These are phyloP conservation scores for Backusella sp. DNA, from an alignment of 192 early-diverging fungal genomes.

Conservation along the genomic window DNA sequence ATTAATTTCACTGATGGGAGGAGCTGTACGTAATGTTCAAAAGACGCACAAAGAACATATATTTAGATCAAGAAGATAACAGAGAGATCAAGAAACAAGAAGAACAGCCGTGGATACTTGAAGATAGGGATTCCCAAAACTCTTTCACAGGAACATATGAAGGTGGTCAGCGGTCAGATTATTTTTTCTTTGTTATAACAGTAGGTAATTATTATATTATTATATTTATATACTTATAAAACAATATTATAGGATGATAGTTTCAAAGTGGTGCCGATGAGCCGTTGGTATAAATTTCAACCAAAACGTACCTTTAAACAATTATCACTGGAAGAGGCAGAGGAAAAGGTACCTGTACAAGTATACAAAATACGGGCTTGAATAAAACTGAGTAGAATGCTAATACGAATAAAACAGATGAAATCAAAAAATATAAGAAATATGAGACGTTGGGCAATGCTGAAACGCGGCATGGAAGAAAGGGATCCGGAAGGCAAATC, in stretches of 20 bases:
- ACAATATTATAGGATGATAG: slow-evolving; percentile 53
- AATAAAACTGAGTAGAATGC: no score
- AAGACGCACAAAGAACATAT: slow-evolving; percentile 77
- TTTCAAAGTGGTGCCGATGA: slow-evolving; percentile 70
- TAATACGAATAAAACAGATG: slow-evolving; percentile 15
- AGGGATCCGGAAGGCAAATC: slow-evolving; percentile 27
- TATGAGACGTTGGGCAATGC: slow-evolving; percentile 50
- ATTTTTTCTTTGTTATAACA: slow-evolving; percentile 71
- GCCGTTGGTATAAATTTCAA: slow-evolving; percentile 74
- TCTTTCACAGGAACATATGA: slow-evolving; percentile 66
- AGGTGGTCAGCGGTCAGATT: slow-evolving; percentile 68
- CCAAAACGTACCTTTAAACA: slow-evolving; percentile 62
- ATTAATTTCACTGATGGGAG: slow-evolving; percentile 69
- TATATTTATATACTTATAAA: background rate
- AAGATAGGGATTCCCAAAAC: slow-evolving; percentile 68
- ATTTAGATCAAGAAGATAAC: slow-evolving; percentile 66
- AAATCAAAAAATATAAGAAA: slow-evolving; percentile 48
- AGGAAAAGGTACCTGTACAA: slow-evolving; percentile 54
- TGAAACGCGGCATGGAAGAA: slow-evolving; percentile 40
- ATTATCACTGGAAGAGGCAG: slow-evolving; percentile 72
- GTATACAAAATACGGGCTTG: background rate
- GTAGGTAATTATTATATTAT: slow-evolving; percentile 7
- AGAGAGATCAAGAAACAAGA: slow-evolving; percentile 70
- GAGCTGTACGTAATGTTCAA: slow-evolving; percentile 79
- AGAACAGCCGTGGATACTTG: slow-evolving; percentile 72